These are phyloP conservation scores for Podospora didyma DNA, from an alignment of 495 filamentous ascomycete genomes.

Conservation along the genomic window DNA sequence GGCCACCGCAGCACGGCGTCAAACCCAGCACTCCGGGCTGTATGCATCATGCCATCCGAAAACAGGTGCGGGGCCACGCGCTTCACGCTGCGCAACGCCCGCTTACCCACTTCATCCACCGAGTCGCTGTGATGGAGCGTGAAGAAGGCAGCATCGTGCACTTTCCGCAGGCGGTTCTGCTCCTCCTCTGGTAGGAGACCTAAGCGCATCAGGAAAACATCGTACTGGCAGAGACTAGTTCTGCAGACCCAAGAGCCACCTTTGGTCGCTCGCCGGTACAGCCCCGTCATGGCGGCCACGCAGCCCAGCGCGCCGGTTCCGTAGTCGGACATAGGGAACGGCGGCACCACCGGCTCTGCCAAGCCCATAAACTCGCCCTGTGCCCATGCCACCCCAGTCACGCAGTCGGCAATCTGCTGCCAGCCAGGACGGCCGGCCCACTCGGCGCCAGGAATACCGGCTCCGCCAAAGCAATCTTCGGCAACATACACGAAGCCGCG, in stretches of 20 bases:
- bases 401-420: constrained; percentile 58
- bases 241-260: constrained; percentile 65
- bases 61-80: constrained; percentile 49
- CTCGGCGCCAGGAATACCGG: constrained; percentile 31
- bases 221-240: constrained; percentile 57
- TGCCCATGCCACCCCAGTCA: constrained; percentile 63
- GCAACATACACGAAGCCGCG: constrained; percentile 66
- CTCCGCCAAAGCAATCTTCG: constrained; percentile 67
- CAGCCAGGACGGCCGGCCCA: constrained; percentile 50
- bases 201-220: constrained; percentile 61
- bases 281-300: constrained; percentile 58
- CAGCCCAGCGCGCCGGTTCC: constrained; percentile 65
- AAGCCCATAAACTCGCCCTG: constrained; percentile 71
- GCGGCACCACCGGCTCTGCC: constrained; percentile 67
- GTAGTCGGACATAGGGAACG: constrained; percentile 80
- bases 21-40: constrained; percentile 45
- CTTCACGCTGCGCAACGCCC: constrained; percentile 61
- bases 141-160: constrained; percentile 58
- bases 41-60: constrained; percentile 35
- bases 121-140: constrained; percentile 63
- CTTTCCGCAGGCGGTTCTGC: constrained; percentile 50
- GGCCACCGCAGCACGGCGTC: constrained; percentile 46
- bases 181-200: constrained; percentile 56
- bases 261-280: constrained; percentile 56
- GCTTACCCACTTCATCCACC: constrained; percentile 66